Evolutionary conservation across 1,139 yeast genomes (phyloP), one percentile per base, ranked within the genome.

Genomic region (Yamadazyma blattariae): DNA sequence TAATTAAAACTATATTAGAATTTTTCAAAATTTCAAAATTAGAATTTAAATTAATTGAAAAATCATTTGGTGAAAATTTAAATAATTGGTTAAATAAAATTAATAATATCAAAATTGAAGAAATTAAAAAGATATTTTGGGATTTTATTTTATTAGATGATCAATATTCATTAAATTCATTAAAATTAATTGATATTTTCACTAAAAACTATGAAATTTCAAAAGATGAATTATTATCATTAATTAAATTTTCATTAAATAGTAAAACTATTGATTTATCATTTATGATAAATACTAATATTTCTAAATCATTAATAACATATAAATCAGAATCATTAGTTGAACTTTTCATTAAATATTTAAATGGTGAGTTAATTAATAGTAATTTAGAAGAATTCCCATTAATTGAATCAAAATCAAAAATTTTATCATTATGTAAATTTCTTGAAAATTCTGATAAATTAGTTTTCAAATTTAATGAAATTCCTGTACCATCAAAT

Each of bases 261-360:
- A 62, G 74, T n/a, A 58, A 63, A 32, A 54, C 54, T n/a, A 70
- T 68, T 22, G 74, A 71, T 39, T 64, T 70, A 31, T 64, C 74
- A 12, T 69, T 66, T 52, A 54, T 70, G 53, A 64, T 69, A 35
- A 69, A 66, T 51, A 58, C 56, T 46, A 67, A 66, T 40, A 70
- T 69, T 18, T 57, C 65, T 25, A 44, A 49, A 25, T 63, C 71
- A 21, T 51, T 68, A 40, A 40, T 50, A 17, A 50, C 52, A 18
- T 44, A 48, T 30, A 27, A 41, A 15, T 37, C 48, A 23, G 59
- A 56, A 37, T 53, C 50, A 20, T 52, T 60, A 37, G 64, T 57
- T 23, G 39, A 46, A 25, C 33, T 56, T 13, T 70, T 70, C 48
- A 46, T 49, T 29, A 50, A 56, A 38, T 71, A 67, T 42, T 59